A percentile compares a stretch with the other conserved stretches of the same genome.
These are phyloP conservation scores for Chrysopogon serrulatus DNA, from an alignment of 176 grass and related monocot species.

Conservation along the genomic window DNA sequence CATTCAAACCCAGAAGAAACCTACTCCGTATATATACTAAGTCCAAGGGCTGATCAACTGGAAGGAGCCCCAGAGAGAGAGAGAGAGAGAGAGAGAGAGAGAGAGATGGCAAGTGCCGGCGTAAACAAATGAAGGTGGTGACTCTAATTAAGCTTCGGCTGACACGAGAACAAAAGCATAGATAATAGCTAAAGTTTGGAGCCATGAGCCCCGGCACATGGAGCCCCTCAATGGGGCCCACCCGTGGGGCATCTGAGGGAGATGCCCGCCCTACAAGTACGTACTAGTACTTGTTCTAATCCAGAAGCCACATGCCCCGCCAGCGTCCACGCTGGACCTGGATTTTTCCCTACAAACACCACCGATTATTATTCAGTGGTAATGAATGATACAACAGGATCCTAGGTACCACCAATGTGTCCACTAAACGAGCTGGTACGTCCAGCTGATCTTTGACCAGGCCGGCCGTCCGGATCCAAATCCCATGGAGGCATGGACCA, in stretches of 20 bases:
- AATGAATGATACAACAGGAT: slow-evolving; percentile 11
- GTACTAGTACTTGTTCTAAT: not conserved
- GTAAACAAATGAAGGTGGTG: not conserved
- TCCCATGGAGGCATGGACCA: not conserved
- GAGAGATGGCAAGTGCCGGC: not conserved
- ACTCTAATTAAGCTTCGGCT: not conserved
- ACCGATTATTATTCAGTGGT: not conserved
- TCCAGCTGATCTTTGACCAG: not conserved
- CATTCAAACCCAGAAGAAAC: too few relatives aligned
- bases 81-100: too few relatives aligned
- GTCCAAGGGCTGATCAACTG: too few relatives aligned
- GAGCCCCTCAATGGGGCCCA: slow-evolving; percentile 12
- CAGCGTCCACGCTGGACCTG: not conserved
- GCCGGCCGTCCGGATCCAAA: not conserved
- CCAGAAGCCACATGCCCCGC: not conserved
- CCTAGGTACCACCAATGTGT: not conserved
- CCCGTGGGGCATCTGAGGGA: slow-evolving; percentile 1
- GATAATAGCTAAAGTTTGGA: slow-evolving; percentile 11
- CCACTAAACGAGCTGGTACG: not conserved
- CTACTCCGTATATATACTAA: too few relatives aligned
- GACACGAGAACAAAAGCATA: not conserved
- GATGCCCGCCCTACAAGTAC: too few relatives aligned
- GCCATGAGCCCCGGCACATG: slow-evolving; percentile 31
- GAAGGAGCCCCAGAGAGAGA: too few relatives aligned
- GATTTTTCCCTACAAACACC: not conserved